Percentiles rank a stretch among this genome's conserved stretches.
phyloP scores from a whole-genome alignment of 2,329 filamentous ascomycete species.

The Neurospora sp. region DNA sequence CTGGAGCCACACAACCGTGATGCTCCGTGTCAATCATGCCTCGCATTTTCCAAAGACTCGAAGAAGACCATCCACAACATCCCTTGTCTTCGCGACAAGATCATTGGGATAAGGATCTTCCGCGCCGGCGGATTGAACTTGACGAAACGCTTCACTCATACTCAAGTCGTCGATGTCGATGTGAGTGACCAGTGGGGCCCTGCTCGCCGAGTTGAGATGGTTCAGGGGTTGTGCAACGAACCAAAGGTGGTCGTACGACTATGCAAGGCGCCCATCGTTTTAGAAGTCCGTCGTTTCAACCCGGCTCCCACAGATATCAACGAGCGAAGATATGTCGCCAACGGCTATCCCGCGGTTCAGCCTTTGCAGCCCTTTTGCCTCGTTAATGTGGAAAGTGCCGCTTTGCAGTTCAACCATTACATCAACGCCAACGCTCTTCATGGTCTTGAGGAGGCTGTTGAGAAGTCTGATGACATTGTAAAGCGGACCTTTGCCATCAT shows the following conservation, averaged over 20 bases:
- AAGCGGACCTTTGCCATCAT: slow-evolving; percentile 22
- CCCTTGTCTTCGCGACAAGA: slow-evolving; percentile 33
- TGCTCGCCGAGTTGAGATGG: slow-evolving; percentile 24
- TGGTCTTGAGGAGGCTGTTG: slow-evolving; percentile 22
- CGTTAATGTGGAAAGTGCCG: slow-evolving; percentile 25
- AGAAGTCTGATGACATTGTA: slow-evolving; percentile 18
- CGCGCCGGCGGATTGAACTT: slow-evolving; percentile 34
- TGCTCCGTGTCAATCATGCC: slow-evolving; percentile 31
- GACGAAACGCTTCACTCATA: slow-evolving; percentile 33
- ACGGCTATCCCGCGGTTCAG: slow-evolving; percentile 15
- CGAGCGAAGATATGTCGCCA: slow-evolving; percentile 29
- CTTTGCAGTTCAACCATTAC: slow-evolving; percentile 26
- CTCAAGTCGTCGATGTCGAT: slow-evolving; percentile 30
- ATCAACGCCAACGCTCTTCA: slow-evolving; percentile 22
- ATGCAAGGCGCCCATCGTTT: slow-evolving; percentile 25
- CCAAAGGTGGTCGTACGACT: slow-evolving; percentile 28
- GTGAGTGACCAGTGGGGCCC: slow-evolving; percentile 19
- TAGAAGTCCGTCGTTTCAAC: slow-evolving; percentile 33
- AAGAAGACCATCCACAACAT: slow-evolving; percentile 38
- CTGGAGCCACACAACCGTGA: slow-evolving; percentile 19
- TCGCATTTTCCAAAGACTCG: slow-evolving; percentile 27
- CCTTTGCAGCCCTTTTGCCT: slow-evolving; percentile 33
- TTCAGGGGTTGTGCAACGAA: slow-evolving; percentile 26
- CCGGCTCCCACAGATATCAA: slow-evolving; percentile 28
- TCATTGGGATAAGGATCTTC: slow-evolving; percentile 31